A percentile compares a stretch with the other conserved stretches of the same genome.
Conservation (phyloP, 2,329 filamentous ascomycete genomes). For the Trichophyton rubrum region DNA sequence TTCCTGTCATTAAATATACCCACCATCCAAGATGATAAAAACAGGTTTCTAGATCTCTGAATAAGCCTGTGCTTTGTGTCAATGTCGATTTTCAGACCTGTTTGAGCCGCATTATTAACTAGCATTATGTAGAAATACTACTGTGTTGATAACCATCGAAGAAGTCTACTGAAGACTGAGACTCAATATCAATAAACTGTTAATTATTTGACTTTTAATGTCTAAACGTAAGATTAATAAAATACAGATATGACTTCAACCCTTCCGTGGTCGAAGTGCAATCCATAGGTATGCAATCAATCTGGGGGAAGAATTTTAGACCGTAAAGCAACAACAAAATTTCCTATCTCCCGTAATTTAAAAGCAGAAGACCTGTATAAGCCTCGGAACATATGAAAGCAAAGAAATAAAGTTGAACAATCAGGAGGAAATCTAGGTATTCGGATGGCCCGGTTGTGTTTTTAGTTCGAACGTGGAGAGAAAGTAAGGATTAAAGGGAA, state of each 20-base stretch:
- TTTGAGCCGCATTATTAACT: no score
- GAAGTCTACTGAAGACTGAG: not conserved
- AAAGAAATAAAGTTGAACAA: not conserved
- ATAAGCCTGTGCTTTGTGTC: no score
- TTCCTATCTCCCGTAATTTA: not conserved
- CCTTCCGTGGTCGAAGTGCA: not conserved
- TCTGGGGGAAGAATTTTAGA: not conserved
- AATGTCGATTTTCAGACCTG: no score
- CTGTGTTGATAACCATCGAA: no score
- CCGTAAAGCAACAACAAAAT: not conserved
- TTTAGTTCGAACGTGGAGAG: not conserved
- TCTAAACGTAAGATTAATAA: conserved; percentile 2
- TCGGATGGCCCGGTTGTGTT: not conserved
- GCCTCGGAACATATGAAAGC: not conserved
- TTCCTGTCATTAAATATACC: no score
- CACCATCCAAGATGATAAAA: no score
- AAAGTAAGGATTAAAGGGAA: not conserved
- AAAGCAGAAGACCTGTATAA: not conserved
- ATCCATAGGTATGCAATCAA: not conserved
- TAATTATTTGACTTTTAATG: conserved; percentile 4
- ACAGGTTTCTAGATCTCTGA: no score
- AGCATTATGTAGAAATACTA: no score
- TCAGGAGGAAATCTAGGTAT: conserved; percentile 1
- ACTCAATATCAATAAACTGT: not conserved
- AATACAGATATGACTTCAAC: not conserved